phyloP scores from a whole-genome alignment of 2,329 filamentous ascomycete genomes.

The Colletotrichum caudatum region DNA sequence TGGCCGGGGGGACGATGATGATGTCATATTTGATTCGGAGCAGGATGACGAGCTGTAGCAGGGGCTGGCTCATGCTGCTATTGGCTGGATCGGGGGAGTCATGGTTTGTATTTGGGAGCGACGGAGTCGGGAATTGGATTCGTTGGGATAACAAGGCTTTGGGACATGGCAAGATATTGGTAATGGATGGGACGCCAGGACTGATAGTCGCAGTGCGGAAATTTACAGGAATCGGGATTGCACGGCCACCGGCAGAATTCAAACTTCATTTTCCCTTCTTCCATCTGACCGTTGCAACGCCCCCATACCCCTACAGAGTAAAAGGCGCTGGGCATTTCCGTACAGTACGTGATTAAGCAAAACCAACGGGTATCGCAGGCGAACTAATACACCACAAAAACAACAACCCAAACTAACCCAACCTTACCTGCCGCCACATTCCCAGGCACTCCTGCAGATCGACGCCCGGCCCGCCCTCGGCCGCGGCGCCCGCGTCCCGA shows the following conservation, averaged over 20 bases:
- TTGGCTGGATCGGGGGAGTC: no score
- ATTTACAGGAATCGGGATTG: not conserved
- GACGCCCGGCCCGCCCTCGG: constrained; percentile 62
- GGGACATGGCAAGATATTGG: not conserved
- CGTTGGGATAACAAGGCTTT: not conserved
- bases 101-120: constrained; percentile 16
- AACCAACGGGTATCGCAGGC: not conserved
- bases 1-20: constrained; percentile 44
- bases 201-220: not conserved
- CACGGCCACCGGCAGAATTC: not conserved
- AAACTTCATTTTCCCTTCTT: not conserved
- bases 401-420: constrained; percentile 55
- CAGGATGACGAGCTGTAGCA: constrained; percentile 34
- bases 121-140: constrained; percentile 17
- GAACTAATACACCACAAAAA: not conserved
- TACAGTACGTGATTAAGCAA: not conserved
- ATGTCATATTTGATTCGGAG: constrained; percentile 41
- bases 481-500: constrained; percentile 57
- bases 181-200: not conserved
- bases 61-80: not conserved
- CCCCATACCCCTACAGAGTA: not conserved
- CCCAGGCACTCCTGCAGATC: constrained; percentile 67
- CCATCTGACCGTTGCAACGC: not conserved
- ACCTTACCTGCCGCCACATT: constrained; percentile 65
- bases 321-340: not conserved